These are phyloP conservation scores for Epichloe gansuensis DNA, from an alignment of 2,329 filamentous ascomycete species.

Conservation along the genomic window DNA sequence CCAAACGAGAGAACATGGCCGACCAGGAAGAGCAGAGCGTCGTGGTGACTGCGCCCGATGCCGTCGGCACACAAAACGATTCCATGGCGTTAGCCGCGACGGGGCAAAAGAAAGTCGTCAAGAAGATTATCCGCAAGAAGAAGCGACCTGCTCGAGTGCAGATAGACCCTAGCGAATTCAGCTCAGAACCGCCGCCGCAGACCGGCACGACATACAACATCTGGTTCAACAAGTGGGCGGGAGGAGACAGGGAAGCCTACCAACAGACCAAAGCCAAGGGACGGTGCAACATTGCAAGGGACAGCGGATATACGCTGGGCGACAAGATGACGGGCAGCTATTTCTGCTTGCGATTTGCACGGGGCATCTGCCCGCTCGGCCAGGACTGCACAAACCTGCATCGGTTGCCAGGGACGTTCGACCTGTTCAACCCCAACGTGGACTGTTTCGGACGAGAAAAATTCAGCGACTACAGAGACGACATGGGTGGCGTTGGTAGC, in stretches of 20 bases:
- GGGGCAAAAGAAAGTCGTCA: constrained; percentile 50
- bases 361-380: constrained; percentile 73
- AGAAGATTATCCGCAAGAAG: constrained; percentile 88
- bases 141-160: constrained; percentile 80
- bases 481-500: constrained; percentile 93
- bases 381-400: constrained; percentile 93
- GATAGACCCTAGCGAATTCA: constrained; percentile 73
- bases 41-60: constrained; percentile 2
- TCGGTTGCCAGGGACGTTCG: constrained; percentile 72
- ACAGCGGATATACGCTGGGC: constrained; percentile 67
- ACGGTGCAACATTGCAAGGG: constrained; percentile 75
- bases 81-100: constrained; percentile 25
- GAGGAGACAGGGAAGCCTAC: constrained; percentile 87
- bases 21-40: constrained; percentile 18
- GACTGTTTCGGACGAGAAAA: constrained; percentile 89
- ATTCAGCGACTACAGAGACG: constrained; percentile 83
- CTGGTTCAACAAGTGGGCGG: constrained; percentile 92
- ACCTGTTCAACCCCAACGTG: constrained; percentile 85
- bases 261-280: constrained; percentile 76
- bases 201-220: constrained; percentile 93
- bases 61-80: constrained; percentile 6
- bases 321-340: constrained; percentile 69
- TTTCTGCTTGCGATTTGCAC: constrained; percentile 86
- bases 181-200: constrained; percentile 75
- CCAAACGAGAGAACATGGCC: constrained; percentile 17